phyloP scores from a whole-genome alignment of 768 basidiomycete species.

The Naganishia friedmannii region DNA sequence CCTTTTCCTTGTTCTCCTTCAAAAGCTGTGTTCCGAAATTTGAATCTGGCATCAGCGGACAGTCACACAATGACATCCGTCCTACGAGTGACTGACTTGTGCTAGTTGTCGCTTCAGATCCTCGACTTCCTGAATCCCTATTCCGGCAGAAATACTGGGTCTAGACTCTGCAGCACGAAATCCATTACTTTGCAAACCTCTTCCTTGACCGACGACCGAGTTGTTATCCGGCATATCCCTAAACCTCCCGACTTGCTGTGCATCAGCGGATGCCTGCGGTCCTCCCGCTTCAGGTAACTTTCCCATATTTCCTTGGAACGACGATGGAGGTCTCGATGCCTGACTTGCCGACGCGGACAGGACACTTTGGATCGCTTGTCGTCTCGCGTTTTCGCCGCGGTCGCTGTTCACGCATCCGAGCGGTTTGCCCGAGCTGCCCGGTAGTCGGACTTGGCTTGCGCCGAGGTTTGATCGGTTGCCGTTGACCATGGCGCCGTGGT shows the following conservation, averaged over 20 bases:
- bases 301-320: neutral
- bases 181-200: neutral
- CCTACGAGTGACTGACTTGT: conserved; percentile 14
- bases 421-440: conserved; percentile 33
- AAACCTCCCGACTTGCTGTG: neutral
- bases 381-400: conserved; percentile 62
- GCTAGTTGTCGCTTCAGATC: conserved; percentile 57
- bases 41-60: neutral
- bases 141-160: conserved; percentile 65
- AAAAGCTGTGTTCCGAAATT: conserved; percentile 57
- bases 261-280: no score
- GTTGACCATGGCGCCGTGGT: neutral
- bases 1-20: conserved; percentile 58
- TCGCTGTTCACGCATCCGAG: conserved; percentile 51
- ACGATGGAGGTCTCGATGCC: neutral
- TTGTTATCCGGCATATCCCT: neutral
- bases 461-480: neutral
- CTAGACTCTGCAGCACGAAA: conserved; percentile 41
- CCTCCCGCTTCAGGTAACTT: no score
- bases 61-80: neutral
- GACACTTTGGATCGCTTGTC: conserved; percentile 54
- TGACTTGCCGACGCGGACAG: neutral
- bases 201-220: neutral
- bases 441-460: neutral
- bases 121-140: conserved; percentile 61